Percentiles rank a stretch among this genome's conserved stretches.
phyloP scores from a whole-genome alignment of 371 early-diverging fungal genomes.

The Chytridium lagenaria region DNA sequence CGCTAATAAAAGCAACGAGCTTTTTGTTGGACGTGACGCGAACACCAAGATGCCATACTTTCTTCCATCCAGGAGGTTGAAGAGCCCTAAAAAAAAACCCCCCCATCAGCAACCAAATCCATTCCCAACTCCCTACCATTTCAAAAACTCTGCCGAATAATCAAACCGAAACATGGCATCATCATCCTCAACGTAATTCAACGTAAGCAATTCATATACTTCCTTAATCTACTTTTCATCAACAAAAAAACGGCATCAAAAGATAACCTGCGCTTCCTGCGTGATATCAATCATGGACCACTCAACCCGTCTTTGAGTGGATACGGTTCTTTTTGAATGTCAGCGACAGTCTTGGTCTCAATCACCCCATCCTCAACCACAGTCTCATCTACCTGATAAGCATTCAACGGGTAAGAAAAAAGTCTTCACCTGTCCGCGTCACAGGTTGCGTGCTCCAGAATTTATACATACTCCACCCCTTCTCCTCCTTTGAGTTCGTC shows the following conservation, averaged over 20 bases:
- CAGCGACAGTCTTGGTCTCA: slow-evolving; percentile 78
- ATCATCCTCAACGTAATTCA: slow-evolving; percentile 96
- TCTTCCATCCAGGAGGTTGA: slow-evolving; percentile 89
- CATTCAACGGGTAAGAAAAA: background rate
- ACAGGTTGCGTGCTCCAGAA: slow-evolving; percentile 99
- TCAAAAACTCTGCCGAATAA: slow-evolving; percentile 88
- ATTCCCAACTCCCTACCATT: slow-evolving; percentile 67
- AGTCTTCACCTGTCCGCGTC: slow-evolving; percentile 55
- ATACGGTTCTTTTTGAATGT: slow-evolving; percentile 85
- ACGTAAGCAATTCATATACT: slow-evolving; percentile 81
- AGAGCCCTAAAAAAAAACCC: slow-evolving; percentile 69
- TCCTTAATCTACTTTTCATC: slow-evolving; percentile 68
- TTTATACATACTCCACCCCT: slow-evolving; percentile 67
- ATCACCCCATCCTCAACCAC: slow-evolving; percentile 80
- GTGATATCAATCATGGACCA: slow-evolving; percentile 86
- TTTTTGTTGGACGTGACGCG: slow-evolving; percentile 82
- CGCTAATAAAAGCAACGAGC: slow-evolving; percentile 95
- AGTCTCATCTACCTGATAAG: slow-evolving; percentile 66
- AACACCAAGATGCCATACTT: slow-evolving; percentile 91
- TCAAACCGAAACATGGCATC: slow-evolving; percentile 95
- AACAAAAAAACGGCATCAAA: background rate
- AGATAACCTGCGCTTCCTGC: slow-evolving; percentile 67
- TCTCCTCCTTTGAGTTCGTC: slow-evolving; percentile 8
- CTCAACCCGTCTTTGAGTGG: slow-evolving; percentile 82
- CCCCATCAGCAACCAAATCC: background rate